Conservation (phyloP, 495 filamentous ascomycete species). For the Podospora appendiculata region DNA sequence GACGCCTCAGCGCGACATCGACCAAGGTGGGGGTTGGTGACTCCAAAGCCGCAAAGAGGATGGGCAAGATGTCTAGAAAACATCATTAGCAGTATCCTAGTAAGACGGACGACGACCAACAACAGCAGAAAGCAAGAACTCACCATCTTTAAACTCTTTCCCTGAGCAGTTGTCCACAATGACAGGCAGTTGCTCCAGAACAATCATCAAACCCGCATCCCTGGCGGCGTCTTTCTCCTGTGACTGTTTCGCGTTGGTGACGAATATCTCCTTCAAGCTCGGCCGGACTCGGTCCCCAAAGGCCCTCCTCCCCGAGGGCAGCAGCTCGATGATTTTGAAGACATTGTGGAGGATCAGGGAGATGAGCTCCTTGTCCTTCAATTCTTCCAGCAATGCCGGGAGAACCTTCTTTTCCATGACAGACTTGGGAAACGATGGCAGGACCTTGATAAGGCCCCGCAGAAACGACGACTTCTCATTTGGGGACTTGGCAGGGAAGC, state of each 20-base stretch:
- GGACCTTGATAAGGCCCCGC: conserved; percentile 74
- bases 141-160: conserved; percentile 89
- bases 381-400: conserved; percentile 79
- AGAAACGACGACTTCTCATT: conserved; percentile 89
- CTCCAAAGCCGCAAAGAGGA: conserved; percentile 73
- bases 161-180: conserved; percentile 76
- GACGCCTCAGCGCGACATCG: conserved; percentile 68
- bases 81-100: conserved; percentile 8
- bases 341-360: conserved; percentile 81
- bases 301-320: conserved; percentile 66
- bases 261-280: conserved; percentile 74
- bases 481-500: conserved; percentile 80
- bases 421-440: conserved; percentile 83
- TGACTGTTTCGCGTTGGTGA: conserved; percentile 41
- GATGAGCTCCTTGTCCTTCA: conserved; percentile 81
- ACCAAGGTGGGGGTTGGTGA: conserved; percentile 82
- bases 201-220: conserved; percentile 84
- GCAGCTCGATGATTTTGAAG: conserved; percentile 71
- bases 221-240: conserved; percentile 72
- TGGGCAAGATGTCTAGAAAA: conserved; percentile 67
- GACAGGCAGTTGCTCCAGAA: conserved; percentile 71
- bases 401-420: conserved; percentile 93
- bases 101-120: background rate
- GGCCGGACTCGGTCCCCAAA: conserved; percentile 81
- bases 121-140: conserved; percentile 15